Conservation (phyloP, 2,329 filamentous ascomycete species). For the Fusarium bactridioides region DNA sequence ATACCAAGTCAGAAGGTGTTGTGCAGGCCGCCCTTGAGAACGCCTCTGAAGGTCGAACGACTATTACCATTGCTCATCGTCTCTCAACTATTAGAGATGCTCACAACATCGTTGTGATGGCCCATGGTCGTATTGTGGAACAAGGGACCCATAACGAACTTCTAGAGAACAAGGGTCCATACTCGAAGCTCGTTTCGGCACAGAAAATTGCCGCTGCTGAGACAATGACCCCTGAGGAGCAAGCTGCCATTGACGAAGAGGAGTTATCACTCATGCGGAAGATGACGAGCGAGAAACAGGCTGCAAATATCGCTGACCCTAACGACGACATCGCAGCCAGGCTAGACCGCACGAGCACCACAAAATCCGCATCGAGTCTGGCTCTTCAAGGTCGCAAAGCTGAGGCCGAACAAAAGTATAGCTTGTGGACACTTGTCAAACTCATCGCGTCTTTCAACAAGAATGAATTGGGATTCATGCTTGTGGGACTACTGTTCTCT, state of each 20-base stretch:
- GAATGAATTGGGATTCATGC: constrained; percentile 75
- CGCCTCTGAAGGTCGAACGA: constrained; percentile 86
- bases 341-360: constrained; percentile 62
- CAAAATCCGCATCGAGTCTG: constrained; percentile 73
- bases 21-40: constrained; percentile 92
- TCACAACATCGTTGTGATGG: constrained; percentile 96
- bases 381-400: constrained; percentile 65
- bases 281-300: constrained; percentile 52
- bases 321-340: constrained; percentile 68
- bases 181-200: constrained; percentile 85
- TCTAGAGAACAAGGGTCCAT: constrained; percentile 74
- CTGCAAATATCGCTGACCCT: constrained; percentile 60
- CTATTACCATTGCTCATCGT: constrained; percentile 94
- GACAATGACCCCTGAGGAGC: constrained; percentile 59
- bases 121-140: constrained; percentile 84
- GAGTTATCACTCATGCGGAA: constrained; percentile 61
- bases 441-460: constrained; percentile 83
- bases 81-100: constrained; percentile 93
- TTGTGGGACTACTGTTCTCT: constrained; percentile 75
- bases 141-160: constrained; percentile 88
- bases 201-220: constrained; percentile 78
- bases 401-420: constrained; percentile 66
- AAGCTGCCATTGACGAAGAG: constrained; percentile 57
- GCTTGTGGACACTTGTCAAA: constrained; percentile 78
- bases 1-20: constrained; percentile 93